Evolutionary conservation across 768 basidiomycete species (phyloP).

Genomic region (Saitozyma podzolica): DNA sequence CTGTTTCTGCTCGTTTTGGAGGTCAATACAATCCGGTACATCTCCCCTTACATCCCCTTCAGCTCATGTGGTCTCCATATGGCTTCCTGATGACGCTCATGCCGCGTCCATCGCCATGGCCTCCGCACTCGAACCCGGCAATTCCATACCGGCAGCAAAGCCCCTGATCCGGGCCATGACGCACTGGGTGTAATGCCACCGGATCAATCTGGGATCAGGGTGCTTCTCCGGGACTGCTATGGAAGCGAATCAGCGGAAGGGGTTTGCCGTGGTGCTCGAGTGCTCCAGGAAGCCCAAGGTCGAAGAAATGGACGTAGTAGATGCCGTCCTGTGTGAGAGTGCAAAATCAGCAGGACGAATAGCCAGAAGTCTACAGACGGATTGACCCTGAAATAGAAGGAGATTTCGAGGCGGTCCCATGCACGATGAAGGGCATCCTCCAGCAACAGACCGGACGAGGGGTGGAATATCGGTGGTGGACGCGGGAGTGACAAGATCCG

Average conservation of each 20-base stretch:
- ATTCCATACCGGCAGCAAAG: not conserved
- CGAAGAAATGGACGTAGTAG: slow-evolving; percentile 11
- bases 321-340: not conserved
- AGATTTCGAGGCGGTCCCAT: not conserved
- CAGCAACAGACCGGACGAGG: slow-evolving; percentile 1
- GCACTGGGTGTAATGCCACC: slow-evolving; percentile 5
- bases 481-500: not conserved
- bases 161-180: slow-evolving; percentile 5
- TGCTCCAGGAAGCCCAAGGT: not conserved
- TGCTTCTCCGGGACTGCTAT: not conserved
- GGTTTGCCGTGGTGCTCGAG: not conserved
- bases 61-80: too few species aligned
- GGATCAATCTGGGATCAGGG: not conserved
- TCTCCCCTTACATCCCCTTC: too few species aligned
- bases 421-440: slow-evolving; percentile 2
- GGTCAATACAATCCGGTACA: too few species aligned
- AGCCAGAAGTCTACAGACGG: too few species aligned
- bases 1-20: too few species aligned
- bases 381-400: not conserved
- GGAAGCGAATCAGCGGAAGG: not conserved
- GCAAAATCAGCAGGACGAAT: not conserved
- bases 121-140: not conserved
- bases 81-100: too few species aligned
- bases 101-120: too few species aligned
- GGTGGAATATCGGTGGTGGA: not conserved